phyloP scores from a whole-genome alignment of 2,329 filamentous ascomycete species.

The Lachnellula willkommii region DNA sequence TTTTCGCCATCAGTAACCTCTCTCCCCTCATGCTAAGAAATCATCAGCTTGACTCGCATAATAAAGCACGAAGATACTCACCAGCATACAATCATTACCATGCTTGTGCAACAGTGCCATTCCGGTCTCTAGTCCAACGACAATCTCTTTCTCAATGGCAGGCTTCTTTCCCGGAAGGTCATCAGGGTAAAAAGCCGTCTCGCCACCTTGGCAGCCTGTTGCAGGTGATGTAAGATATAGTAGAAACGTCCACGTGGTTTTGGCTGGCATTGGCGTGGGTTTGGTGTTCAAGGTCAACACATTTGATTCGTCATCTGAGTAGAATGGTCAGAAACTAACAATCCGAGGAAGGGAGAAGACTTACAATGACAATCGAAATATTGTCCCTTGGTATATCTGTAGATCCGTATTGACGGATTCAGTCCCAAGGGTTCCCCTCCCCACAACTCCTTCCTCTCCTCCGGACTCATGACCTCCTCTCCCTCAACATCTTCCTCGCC shows the following conservation, averaged over 20 bases:
- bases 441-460: constrained; percentile 35
- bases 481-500: constrained; percentile 21
- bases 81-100: constrained; percentile 79
- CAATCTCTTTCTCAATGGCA: constrained; percentile 55
- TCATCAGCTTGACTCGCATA: neutral
- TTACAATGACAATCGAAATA: constrained; percentile 91
- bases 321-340: neutral
- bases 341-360: constrained; percentile 33
- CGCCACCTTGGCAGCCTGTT: constrained; percentile 75
- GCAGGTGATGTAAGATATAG: constrained; percentile 75
- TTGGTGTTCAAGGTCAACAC: constrained; percentile 53
- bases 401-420: constrained; percentile 84
- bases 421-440: constrained; percentile 78
- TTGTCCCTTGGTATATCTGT: constrained; percentile 78
- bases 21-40: constrained; percentile 66
- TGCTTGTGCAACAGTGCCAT: constrained; percentile 84
- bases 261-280: constrained; percentile 43
- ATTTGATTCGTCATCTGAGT: constrained; percentile 79
- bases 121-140: constrained; percentile 72
- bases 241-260: constrained; percentile 86
- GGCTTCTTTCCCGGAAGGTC: constrained; percentile 43
- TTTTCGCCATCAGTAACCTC: constrained; percentile 79
- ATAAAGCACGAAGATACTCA: constrained; percentile 33
- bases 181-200: constrained; percentile 87
- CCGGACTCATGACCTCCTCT: constrained; percentile 17